These are phyloP conservation scores for Eragrostis curvula DNA, from an alignment of 176 grass and related monocot genomes.

Conservation along the genomic window DNA sequence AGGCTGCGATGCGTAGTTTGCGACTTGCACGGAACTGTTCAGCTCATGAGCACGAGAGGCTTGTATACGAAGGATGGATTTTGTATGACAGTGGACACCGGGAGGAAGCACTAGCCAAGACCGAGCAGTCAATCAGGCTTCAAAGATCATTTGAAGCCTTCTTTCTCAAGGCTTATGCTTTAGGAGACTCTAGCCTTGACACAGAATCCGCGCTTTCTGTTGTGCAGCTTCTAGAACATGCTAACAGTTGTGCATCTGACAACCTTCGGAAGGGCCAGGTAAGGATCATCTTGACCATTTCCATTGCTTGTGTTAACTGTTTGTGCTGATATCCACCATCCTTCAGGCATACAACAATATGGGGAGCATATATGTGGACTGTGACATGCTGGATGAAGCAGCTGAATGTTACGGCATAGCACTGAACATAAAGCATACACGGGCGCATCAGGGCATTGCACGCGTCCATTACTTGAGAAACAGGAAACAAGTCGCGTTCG, in stretches of 20 bases:
- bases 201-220: conserved; percentile 63
- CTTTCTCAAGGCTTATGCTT: conserved; percentile 90
- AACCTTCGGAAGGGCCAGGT: conserved; percentile 98
- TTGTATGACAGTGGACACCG: conserved; percentile 88
- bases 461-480: conserved; percentile 83
- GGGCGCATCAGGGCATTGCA: conserved; percentile 96
- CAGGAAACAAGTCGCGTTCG: conserved; percentile 76
- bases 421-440: conserved; percentile 87
- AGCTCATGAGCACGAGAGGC: conserved; percentile 66
- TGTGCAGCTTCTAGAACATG: conserved; percentile 81
- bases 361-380: conserved; percentile 94
- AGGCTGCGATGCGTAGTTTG: conserved; percentile 85
- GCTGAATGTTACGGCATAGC: conserved; percentile 84
- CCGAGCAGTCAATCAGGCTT: conserved; percentile 74
- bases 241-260: conserved; percentile 90
- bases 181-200: conserved; percentile 82
- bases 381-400: conserved; percentile 87
- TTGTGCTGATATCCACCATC: neutral
- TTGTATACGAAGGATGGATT: conserved; percentile 98
- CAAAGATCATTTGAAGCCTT: conserved; percentile 96
- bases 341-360: conserved; percentile 95
- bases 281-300: conserved; percentile 20
- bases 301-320: neutral
- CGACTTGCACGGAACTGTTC: conserved; percentile 77
- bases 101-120: conserved; percentile 85